Conservation (phyloP, 2,329 filamentous ascomycete genomes). For the Coniosporium tulheliwenetii region DNA sequence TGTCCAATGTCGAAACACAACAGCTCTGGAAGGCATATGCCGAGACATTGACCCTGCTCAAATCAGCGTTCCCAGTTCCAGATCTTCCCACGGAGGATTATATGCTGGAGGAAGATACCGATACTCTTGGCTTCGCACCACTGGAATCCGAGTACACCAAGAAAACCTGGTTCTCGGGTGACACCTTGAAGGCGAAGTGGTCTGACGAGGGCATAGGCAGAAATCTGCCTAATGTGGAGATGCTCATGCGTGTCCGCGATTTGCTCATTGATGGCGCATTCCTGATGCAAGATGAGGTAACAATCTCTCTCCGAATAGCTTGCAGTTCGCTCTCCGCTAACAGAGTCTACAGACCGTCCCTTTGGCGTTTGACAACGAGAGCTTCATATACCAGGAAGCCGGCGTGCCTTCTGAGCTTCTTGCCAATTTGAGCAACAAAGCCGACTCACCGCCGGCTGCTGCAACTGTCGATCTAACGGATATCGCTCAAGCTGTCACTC, state of each 20-base stretch:
- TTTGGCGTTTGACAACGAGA: constrained; percentile 28
- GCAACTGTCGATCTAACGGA: constrained; percentile 13
- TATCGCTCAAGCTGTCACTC: not conserved
- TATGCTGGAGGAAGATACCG: constrained; percentile 52
- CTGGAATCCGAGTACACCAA: constrained; percentile 33
- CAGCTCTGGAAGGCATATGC: constrained; percentile 52
- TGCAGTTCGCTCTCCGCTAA: constrained; percentile 4
- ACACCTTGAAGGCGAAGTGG: constrained; percentile 33
- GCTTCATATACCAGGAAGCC: constrained; percentile 39
- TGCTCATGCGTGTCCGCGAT: constrained; percentile 49
- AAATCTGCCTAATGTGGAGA: constrained; percentile 44
- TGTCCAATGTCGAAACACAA: constrained; percentile 40
- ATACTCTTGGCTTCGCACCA: constrained; percentile 50
- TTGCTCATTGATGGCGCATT: constrained; percentile 46
- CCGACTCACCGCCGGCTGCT: constrained; percentile 23
- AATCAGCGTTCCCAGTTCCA: constrained; percentile 41
- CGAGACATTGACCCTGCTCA: constrained; percentile 43
- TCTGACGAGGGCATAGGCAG: constrained; percentile 34
- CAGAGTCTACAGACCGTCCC: constrained; percentile 25
- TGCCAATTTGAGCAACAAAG: constrained; percentile 24
- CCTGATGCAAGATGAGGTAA: constrained; percentile 34
- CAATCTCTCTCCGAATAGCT: constrained; percentile 7
- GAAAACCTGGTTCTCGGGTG: constrained; percentile 33
- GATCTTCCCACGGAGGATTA: constrained; percentile 42
- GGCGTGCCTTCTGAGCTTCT: constrained; percentile 34